Percentiles rank a stretch among this genome's conserved stretches.
These are phyloP conservation scores for Hanseniaspora vineae DNA, from an alignment of 805 yeast species.

Conservation along the genomic window DNA sequence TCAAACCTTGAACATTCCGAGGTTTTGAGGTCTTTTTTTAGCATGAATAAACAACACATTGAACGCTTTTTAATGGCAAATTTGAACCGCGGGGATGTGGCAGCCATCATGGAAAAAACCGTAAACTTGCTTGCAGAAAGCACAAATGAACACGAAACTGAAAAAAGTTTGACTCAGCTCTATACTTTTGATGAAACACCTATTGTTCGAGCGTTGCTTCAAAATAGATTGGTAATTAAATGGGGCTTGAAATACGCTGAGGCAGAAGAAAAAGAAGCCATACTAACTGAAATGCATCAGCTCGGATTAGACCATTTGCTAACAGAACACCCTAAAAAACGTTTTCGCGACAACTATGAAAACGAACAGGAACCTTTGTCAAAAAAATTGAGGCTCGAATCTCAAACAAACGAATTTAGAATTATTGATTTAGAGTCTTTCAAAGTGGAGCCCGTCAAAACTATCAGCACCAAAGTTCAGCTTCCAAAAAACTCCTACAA, in stretches of 20 bases:
- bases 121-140: not conserved
- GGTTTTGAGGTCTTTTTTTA: not conserved
- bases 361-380: not conserved
- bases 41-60: not conserved
- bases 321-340: not conserved
- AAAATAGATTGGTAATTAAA: not conserved
- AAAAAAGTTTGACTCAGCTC: not conserved
- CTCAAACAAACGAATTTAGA: not conserved
- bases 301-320: not conserved
- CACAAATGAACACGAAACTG: not conserved
- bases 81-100: not conserved
- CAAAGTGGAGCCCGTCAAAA: slow-evolving; percentile 45
- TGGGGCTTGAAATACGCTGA: not conserved
- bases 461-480: slow-evolving; percentile 44
- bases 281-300: not conserved
- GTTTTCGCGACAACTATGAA: not conserved
- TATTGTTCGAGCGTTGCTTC: not conserved
- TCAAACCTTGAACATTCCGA: not conserved
- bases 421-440: slow-evolving; percentile 49
- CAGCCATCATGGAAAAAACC: not conserved
- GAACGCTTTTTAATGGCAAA: not conserved
- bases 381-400: slow-evolving; percentile 20
- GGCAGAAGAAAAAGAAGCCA: not conserved
- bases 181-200: not conserved
- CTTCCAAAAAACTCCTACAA: slow-evolving; percentile 81